Conservation (phyloP, 2,329 filamentous ascomycete species). For the Tolypocladium nubicola region DNA sequence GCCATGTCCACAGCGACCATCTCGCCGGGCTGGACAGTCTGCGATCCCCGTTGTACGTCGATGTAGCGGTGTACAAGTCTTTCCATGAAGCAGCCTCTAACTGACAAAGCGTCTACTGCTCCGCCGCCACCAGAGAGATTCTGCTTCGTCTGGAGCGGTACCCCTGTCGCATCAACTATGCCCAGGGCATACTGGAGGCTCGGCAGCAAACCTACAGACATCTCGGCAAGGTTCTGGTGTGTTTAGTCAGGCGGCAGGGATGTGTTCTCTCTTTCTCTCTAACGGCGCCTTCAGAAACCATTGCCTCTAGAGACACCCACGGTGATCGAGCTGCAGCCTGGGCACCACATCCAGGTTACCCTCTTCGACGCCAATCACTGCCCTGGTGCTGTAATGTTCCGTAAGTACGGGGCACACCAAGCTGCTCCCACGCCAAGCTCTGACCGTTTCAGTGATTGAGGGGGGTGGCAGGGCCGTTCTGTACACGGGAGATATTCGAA, state of each 20-base stretch:
- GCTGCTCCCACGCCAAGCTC: neutral
- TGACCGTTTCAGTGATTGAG: constrained; percentile 54
- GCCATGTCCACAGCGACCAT: constrained; percentile 89
- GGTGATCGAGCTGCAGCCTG: constrained; percentile 60
- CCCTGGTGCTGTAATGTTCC: constrained; percentile 81
- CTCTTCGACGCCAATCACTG: constrained; percentile 91
- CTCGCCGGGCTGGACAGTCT: constrained; percentile 69
- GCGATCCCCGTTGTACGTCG: constrained; percentile 57
- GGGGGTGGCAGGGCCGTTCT: constrained; percentile 60
- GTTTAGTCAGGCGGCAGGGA: constrained; percentile 1
- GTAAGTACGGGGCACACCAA: constrained; percentile 24
- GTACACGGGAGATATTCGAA: constrained; percentile 82
- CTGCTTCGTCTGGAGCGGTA: constrained; percentile 71
- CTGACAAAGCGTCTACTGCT: constrained; percentile 63
- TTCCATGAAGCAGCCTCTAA: neutral
- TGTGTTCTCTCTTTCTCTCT: neutral
- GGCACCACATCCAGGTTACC: constrained; percentile 64
- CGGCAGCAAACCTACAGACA: constrained; percentile 67
- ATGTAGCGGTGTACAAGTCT: neutral
- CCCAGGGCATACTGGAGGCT: constrained; percentile 65
- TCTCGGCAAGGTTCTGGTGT: constrained; percentile 56
- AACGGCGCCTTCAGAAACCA: constrained; percentile 44
- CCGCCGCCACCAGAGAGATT: constrained; percentile 69
- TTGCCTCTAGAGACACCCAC: constrained; percentile 76
- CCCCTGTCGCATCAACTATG: constrained; percentile 71